Evolutionary conservation across 306 rosid genomes (phyloP), one percentile per base, ranked within the genome.

Genomic region (Ammopiptanthus mongolicus): DNA sequence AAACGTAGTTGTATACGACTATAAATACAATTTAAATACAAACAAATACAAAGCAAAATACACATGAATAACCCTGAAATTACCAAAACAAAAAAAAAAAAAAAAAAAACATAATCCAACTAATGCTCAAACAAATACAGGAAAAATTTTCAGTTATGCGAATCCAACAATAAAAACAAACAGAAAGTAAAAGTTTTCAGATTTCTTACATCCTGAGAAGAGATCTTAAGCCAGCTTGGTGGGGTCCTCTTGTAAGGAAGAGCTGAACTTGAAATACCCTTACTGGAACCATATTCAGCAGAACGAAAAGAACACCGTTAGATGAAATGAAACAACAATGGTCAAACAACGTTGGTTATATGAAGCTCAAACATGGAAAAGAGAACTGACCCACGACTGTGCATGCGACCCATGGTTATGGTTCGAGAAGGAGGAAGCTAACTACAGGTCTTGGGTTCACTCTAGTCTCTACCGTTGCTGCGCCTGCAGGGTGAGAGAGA

Each of bases 201-300:
- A 50, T 18, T 46, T 14, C 88, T 84, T 59, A 84, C 92, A 78
- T 88, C 92, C 71, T 84, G 89, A 18, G 82, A 59, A 21, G 92
- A 76, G 79, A 77, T 79, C 84, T 88, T 88, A 79, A 86, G 59
- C 92, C 92, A 88, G 60, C 85, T 88, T 0, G 92, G 87, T 5
- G 92, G 84, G 11, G 90, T 86, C 73, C 92, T 88, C 85, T 86
- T 88, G 84, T 84, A 88, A 2, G 92, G 92, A 21, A 88, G 77
- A 51, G 90, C 90, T 8, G 92, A 88, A 53, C 86, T 85, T 0
- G 92, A 88, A 66, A 88, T 88, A 75, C 92, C 92, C 82, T 88
- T 88, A 76, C 90, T 88, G 86, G 9, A 65, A 58, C 33, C 34
- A 11, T 51, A 10, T 36, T 5, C 9, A 36, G 36, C 41, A 6